phyloP scores from a whole-genome alignment of 1,284 basidiomycete species.

The Coniferiporia sulphurascens region DNA sequence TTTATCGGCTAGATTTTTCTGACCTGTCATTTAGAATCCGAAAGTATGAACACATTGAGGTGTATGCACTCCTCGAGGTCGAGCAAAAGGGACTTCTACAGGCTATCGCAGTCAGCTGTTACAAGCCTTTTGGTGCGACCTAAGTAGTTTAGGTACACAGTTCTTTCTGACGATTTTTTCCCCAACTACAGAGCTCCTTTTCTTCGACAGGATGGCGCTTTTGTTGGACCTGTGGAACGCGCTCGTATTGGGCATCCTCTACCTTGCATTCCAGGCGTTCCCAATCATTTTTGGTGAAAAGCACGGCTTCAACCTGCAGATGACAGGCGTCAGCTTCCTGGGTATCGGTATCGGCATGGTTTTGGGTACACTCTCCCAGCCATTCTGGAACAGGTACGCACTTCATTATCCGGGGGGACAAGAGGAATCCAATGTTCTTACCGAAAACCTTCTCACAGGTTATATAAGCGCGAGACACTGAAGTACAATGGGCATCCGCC shows the following conservation, averaged over 20 bases:
- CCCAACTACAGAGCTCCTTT: slow-evolving; percentile 50
- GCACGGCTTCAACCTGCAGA: slow-evolving; percentile 58
- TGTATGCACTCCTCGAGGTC: slow-evolving; percentile 30
- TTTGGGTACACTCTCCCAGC: slow-evolving; percentile 48
- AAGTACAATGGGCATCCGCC: slow-evolving; percentile 48
- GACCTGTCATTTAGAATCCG: slow-evolving; percentile 26
- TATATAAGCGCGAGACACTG: slow-evolving; percentile 28
- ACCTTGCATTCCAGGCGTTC: slow-evolving; percentile 70
- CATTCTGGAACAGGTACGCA: slow-evolving; percentile 57
- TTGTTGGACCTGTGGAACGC: slow-evolving; percentile 59
- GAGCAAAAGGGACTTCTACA: slow-evolving; percentile 31
- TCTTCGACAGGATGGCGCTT: slow-evolving; percentile 73
- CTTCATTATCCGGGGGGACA: slow-evolving; percentile 12
- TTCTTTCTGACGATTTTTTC: not conserved
- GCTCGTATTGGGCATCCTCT: slow-evolving; percentile 69
- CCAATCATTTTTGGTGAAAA: slow-evolving; percentile 61
- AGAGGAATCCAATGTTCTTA: not conserved
- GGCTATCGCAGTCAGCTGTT: slow-evolving; percentile 51
- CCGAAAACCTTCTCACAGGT: slow-evolving; percentile 20
- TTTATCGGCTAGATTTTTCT: not conserved
- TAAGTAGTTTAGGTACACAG: not conserved
- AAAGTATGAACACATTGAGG: slow-evolving; percentile 37
- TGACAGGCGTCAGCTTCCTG: slow-evolving; percentile 63
- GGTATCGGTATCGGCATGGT: slow-evolving; percentile 71
- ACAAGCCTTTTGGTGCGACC: slow-evolving; percentile 68